Conservation (phyloP, 768 basidiomycete genomes). For the Podaxis sp. region DNA sequence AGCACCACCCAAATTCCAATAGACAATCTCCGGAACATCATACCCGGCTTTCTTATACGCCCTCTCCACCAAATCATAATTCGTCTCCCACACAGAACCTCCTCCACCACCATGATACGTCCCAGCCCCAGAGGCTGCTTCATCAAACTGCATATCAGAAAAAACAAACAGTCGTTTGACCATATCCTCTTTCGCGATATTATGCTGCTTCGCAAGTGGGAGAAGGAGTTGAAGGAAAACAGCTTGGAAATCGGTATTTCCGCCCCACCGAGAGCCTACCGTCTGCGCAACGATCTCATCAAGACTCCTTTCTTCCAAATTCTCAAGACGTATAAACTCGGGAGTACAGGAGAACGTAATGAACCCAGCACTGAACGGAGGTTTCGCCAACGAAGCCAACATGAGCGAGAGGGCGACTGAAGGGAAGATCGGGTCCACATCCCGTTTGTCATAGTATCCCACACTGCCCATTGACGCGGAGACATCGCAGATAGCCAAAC, state of each 20-base stretch:
- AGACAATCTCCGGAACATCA: constrained; percentile 69
- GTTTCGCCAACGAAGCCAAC: constrained; percentile 54
- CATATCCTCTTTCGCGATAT: constrained; percentile 65
- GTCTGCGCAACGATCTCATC: constrained; percentile 34
- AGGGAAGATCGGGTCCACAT: constrained; percentile 48
- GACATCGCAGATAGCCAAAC: constrained; percentile 68
- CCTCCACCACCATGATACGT: no score
- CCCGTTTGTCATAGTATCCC: not conserved
- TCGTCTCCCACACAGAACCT: constrained; percentile 49
- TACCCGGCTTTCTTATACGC: constrained; percentile 62
- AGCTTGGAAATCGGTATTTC: constrained; percentile 60
- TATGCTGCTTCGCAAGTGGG: constrained; percentile 50
- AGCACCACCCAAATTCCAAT: constrained; percentile 51
- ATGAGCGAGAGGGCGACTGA: constrained; percentile 64
- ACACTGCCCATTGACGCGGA: constrained; percentile 65
- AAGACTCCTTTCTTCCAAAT: constrained; percentile 29
- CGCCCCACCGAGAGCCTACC: constrained; percentile 34
- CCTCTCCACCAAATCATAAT: constrained; percentile 49
- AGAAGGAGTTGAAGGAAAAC: constrained; percentile 62
- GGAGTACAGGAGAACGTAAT: constrained; percentile 63
- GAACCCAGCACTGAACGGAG: constrained; percentile 63
- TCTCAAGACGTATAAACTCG: constrained; percentile 43
- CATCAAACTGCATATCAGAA: constrained; percentile 77
- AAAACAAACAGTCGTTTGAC: constrained; percentile 74
- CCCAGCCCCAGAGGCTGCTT: constrained; percentile 1